phyloP scores from a whole-genome alignment of 2,329 filamentous ascomycete genomes.

The Stachybotrys elegans region DNA sequence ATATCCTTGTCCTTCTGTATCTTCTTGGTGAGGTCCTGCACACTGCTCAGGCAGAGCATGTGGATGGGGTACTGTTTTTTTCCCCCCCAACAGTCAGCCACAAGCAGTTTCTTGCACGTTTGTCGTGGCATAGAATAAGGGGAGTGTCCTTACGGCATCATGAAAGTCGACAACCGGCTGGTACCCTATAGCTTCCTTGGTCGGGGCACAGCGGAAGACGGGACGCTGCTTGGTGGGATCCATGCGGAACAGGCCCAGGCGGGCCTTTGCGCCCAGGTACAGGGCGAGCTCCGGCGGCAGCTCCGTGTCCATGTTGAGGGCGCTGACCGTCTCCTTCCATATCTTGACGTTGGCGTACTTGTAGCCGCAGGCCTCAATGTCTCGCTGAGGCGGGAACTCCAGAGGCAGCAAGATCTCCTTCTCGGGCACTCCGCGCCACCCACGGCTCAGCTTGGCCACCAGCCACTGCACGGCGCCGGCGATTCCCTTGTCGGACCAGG shows the following conservation, averaged over 20 bases:
- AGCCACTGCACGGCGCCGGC: constrained; percentile 38
- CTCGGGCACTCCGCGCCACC: constrained; percentile 47
- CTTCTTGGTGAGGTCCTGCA: constrained; percentile 54
- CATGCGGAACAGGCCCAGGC: constrained; percentile 63
- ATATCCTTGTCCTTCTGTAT: constrained; percentile 45
- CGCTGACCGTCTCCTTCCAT: constrained; percentile 53
- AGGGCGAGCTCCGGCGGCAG: constrained; percentile 57
- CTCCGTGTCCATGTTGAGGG: constrained; percentile 53
- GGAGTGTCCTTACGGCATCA: constrained; percentile 55
- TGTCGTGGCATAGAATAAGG: not conserved
- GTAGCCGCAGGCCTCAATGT: constrained; percentile 57
- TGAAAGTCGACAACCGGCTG: constrained; percentile 64
- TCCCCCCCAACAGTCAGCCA: too few species aligned
- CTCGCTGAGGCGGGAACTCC: constrained; percentile 49
- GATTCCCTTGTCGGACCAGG: constrained; percentile 49
- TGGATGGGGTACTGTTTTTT: constrained; percentile 68
- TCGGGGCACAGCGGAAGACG: constrained; percentile 57
- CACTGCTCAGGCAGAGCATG: constrained; percentile 59
- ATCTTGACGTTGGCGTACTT: constrained; percentile 56
- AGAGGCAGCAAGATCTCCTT: constrained; percentile 64
- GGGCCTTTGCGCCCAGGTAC: constrained; percentile 63
- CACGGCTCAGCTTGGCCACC: constrained; percentile 46
- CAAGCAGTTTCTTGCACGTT: too few species aligned
- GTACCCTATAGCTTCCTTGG: constrained; percentile 52
- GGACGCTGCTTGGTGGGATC: constrained; percentile 52